Evolutionary conservation across 129 eudicot species (phyloP).

Genomic region (Flaveria robusta): DNA sequence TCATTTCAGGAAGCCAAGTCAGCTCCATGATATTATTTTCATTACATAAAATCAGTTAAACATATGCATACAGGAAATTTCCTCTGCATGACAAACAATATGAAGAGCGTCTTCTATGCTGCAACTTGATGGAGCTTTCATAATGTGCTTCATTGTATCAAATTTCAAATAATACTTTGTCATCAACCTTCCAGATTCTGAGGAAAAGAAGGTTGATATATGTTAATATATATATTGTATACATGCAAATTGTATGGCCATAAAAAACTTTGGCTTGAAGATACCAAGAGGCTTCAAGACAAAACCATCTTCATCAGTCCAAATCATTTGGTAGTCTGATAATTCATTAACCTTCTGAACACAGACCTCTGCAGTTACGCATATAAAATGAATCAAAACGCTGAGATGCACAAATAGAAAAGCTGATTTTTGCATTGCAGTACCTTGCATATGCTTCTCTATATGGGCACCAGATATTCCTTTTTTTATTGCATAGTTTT

Average conservation of each 20-base stretch:
- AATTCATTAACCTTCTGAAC: slow-evolving; percentile 89
- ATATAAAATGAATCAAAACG: slow-evolving; percentile 27
- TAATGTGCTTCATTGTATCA: slow-evolving; percentile 89
- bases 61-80: slow-evolving; percentile 68
- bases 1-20: slow-evolving; percentile 34
- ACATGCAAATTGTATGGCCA: slow-evolving; percentile 8
- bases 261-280: slow-evolving; percentile 7
- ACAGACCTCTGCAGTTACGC: slow-evolving; percentile 66
- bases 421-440: slow-evolving; percentile 11
- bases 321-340: slow-evolving; percentile 80
- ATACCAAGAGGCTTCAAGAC: slow-evolving; percentile 95
- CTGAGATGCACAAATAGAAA: slow-evolving; percentile 14
- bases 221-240: slow-evolving; percentile 1
- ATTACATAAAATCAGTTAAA: slow-evolving; percentile 13
- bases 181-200: slow-evolving; percentile 98
- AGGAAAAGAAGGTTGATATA: slow-evolving; percentile 21
- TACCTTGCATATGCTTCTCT: slow-evolving; percentile 90
- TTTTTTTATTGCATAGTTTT: slow-evolving; percentile 66
- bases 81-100: slow-evolving; percentile 86
- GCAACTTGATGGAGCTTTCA: slow-evolving; percentile 80
- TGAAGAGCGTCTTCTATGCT: slow-evolving; percentile 85
- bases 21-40: slow-evolving; percentile 22
- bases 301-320: slow-evolving; percentile 97
- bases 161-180: slow-evolving; percentile 95
- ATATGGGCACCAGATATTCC: slow-evolving; percentile 56